Conservation (phyloP, 2,329 filamentous ascomycete species). For the Dactylellina cionopaga region DNA sequence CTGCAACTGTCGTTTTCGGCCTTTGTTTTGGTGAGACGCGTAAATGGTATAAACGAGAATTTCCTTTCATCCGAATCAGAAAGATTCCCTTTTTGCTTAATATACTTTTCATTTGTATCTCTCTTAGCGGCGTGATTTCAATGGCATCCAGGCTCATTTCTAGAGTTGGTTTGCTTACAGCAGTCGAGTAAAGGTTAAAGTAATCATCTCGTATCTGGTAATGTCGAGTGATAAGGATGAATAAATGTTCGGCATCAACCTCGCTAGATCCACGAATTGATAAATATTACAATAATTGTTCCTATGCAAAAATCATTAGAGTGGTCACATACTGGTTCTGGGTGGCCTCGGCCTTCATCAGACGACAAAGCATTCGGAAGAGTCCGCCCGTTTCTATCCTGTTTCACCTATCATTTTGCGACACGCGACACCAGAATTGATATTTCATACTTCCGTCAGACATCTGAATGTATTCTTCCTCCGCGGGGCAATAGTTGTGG, state of each 20-base stretch:
- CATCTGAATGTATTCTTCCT: conserved; percentile 21
- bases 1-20: background rate
- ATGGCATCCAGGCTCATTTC: too few species aligned
- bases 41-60: conserved; percentile 18
- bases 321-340: background rate
- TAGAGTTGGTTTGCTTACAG: conserved; percentile 9
- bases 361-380: conserved; percentile 6
- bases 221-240: background rate
- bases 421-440: background rate
- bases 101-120: conserved; percentile 8
- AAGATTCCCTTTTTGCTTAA: background rate
- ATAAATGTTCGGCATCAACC: conserved; percentile 3
- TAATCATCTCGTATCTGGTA: conserved; percentile 26
- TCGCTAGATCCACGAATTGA: background rate
- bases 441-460: conserved; percentile 14
- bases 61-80: conserved; percentile 23
- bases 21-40: background rate
- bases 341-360: conserved; percentile 12
- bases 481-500: background rate
- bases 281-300: background rate
- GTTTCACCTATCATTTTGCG: background rate
- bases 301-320: background rate
- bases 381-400: conserved; percentile 8
- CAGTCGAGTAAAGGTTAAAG: background rate
- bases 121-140: too few species aligned